Evolutionary conservation across 176 grass and related monocot species (phyloP).

Genomic region (Aechmea fasciata): DNA sequence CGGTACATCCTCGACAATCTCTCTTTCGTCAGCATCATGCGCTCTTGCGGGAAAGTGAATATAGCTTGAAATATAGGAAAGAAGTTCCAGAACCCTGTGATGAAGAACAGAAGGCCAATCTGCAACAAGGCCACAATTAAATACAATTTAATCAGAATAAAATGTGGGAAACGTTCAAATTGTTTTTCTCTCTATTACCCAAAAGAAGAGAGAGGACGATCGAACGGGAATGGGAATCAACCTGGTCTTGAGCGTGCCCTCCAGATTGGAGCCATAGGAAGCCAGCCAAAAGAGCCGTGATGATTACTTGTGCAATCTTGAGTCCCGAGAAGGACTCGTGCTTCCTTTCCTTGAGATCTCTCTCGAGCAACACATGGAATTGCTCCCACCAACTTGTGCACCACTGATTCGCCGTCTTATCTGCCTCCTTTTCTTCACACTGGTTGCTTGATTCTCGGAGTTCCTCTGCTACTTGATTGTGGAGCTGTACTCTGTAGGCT

Average conservation of each 20-base stretch:
- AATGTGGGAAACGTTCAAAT: neutral
- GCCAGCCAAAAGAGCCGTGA: conserved; percentile 16
- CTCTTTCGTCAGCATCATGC: conserved; percentile 35
- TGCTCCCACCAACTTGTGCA: conserved; percentile 40
- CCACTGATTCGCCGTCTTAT: conserved; percentile 20
- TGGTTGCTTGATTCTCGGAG: conserved; percentile 3
- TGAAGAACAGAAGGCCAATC: conserved; percentile 32
- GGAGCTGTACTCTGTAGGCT: conserved; percentile 20
- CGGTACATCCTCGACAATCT: conserved; percentile 36
- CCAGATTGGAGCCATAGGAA: conserved; percentile 30
- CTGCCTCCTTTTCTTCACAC: conserved; percentile 11
- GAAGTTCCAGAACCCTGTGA: conserved; percentile 30
- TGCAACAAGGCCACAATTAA: neutral
- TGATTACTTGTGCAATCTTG: conserved; percentile 25
- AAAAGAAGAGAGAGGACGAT: neutral
- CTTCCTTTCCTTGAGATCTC: conserved; percentile 35
- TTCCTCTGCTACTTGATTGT: conserved; percentile 21
- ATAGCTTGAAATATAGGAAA: conserved; percentile 28
- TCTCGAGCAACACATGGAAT: conserved; percentile 34
- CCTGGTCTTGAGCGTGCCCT: conserved; percentile 32
- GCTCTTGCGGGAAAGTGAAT: conserved; percentile 42
- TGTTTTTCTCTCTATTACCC: neutral
- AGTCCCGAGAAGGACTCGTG: conserved; percentile 31
- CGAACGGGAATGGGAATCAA: neutral
- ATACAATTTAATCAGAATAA: neutral